phyloP scores from a whole-genome alignment of 345 rosid species.

The Stellera chamaejasme region DNA sequence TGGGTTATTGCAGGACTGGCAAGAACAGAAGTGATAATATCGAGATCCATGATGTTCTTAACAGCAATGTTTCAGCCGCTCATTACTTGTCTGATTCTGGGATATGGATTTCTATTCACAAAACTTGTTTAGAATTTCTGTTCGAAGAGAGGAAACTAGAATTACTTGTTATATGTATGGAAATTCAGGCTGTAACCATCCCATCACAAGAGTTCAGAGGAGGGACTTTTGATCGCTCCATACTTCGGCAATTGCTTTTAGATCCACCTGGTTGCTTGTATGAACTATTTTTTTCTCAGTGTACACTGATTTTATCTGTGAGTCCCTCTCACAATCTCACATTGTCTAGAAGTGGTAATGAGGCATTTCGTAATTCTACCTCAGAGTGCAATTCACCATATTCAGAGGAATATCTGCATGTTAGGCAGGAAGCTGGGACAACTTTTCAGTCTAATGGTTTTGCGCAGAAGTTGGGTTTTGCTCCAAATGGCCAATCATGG shows the following conservation, averaged over 20 bases:
- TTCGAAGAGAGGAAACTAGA: constrained; percentile 47
- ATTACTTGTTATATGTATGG: constrained; percentile 32
- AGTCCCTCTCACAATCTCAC: constrained; percentile 28
- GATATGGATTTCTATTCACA: constrained; percentile 50
- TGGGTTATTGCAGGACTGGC: constrained; percentile 38
- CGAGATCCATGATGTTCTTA: constrained; percentile 27
- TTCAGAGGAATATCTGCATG: constrained; percentile 19
- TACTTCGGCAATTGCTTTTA: constrained; percentile 25
- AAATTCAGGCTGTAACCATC: constrained; percentile 41
- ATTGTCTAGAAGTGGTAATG: constrained; percentile 20
- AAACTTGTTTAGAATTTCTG: constrained; percentile 30
- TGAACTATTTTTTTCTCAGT: constrained; percentile 57
- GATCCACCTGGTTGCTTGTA: constrained; percentile 44
- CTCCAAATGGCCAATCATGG: constrained; percentile 25
- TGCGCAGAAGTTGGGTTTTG: constrained; percentile 30
- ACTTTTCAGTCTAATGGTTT: constrained; percentile 25
- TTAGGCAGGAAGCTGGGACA: constrained; percentile 29
- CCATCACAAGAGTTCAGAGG: constrained; percentile 35
- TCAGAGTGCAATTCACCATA: constrained; percentile 12
- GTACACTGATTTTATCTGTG: constrained; percentile 35
- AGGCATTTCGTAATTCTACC: constrained; percentile 22
- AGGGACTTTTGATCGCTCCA: constrained; percentile 35
- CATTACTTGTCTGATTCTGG: constrained; percentile 32
- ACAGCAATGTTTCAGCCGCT: constrained; percentile 19
- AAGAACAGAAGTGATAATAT: constrained; percentile 20